Base-by-base conservation (phyloP, 2,329 filamentous ascomycete genomes). In the Alternaria sp. region DNA sequence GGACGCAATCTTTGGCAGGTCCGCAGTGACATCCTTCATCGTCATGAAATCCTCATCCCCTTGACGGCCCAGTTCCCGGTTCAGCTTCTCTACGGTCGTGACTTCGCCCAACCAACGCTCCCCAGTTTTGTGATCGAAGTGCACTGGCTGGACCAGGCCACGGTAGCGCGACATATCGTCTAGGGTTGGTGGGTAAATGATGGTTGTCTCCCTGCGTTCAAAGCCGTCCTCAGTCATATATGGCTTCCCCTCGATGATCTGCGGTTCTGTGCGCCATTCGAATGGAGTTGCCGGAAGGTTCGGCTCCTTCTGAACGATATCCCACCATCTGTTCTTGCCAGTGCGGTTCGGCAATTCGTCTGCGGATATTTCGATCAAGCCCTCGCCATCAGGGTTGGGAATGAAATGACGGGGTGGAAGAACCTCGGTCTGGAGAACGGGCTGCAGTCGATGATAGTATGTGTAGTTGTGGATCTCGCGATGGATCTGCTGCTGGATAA, bases 391-490 rank as follows among this genome's bases (percentile, higher is more conserved):
- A 4, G 77, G 69, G 15, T 75, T 68, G 5, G 79, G 82, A 3
- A 84, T 77, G 73, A 85, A 87, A 70, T 88, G 86, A 11, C 83
- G 82, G 1, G 86, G 77, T 2, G 86, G 85, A 1, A 87, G 78
- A 10, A 87, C 80, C 69, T 87, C 83, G 12, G 84, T 82, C 56
- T 87, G 83, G 26, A 84, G 79, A 21, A 88, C 80, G 4, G 86
- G 86, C n/a, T 85, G 82, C 25, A 86, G 78, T 25, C 83, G 82
- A 62, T 87, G 85, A 66, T 82, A 83, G 36, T 85, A 74, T 64
- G 87, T 82, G 70, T 87, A 81, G 32, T 83, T 83, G 74, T 88
- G 86, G 32, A 86, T 85, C 62, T 87, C 86, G 40, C 85, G 83
- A 7, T 81, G 83, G 54, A 87, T 83, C 21, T 71, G 68, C 67